Evolutionary conservation across 345 rosid genomes (phyloP).

Genomic region (Geranium brycei): DNA sequence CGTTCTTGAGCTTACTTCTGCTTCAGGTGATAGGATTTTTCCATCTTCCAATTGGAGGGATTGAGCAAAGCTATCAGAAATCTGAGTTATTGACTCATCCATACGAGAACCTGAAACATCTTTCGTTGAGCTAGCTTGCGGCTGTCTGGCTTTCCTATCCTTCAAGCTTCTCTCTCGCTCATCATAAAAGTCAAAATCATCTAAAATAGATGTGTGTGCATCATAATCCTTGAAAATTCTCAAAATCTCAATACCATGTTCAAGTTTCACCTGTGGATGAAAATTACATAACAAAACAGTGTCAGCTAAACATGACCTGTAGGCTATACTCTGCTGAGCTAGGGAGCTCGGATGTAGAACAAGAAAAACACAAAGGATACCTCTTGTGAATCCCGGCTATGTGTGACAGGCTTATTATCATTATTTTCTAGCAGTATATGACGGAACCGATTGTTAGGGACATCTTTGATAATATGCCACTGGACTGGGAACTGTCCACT

Average conservation of each 20-base stretch:
- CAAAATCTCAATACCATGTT: conserved; percentile 58
- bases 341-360: neutral
- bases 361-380: conserved; percentile 15
- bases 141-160: conserved; percentile 31
- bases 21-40: neutral
- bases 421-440: conserved; percentile 74
- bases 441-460: conserved; percentile 76
- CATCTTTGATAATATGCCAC: conserved; percentile 91
- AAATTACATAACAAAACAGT: neutral
- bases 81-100: conserved; percentile 22
- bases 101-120: conserved; percentile 13
- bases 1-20: neutral
- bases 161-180: conserved; percentile 39
- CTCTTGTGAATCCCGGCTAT: conserved; percentile 92
- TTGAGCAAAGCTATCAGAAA: conserved; percentile 30
- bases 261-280: conserved; percentile 40
- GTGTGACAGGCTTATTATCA: conserved; percentile 84
- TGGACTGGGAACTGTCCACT: conserved; percentile 76
- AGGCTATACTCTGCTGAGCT: neutral
- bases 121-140: conserved; percentile 6
- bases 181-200: conserved; percentile 52
- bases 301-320: neutral
- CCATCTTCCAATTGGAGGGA: conserved; percentile 19
- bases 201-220: conserved; percentile 38
- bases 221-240: conserved; percentile 52